phyloP scores from a whole-genome alignment of 257 asterid species.

The Primulina tabacum region DNA sequence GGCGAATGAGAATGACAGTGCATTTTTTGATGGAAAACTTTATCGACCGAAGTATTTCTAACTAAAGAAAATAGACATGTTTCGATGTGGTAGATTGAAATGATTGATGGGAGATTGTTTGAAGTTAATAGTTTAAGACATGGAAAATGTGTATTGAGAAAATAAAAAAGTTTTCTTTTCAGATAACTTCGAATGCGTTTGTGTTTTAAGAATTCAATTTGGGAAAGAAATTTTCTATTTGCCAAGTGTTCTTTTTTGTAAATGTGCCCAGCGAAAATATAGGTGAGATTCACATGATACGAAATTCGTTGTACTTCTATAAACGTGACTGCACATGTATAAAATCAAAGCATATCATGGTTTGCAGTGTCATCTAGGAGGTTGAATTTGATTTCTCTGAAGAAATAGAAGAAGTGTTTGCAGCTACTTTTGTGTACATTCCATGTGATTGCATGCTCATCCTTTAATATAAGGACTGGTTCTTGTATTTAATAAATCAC shows the following conservation, averaged over 20 bases:
- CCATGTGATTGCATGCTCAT: slow-evolving; percentile 38
- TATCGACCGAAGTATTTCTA: too few species aligned
- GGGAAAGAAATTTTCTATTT: too few species aligned
- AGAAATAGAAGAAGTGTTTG: not conserved
- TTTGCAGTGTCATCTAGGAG: not conserved
- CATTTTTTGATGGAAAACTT: too few species aligned
- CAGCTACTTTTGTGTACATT: slow-evolving; percentile 24
- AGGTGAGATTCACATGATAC: not conserved
- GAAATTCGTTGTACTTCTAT: not conserved
- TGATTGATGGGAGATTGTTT: too few species aligned
- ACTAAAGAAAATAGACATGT: not conserved
- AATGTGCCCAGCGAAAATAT: not conserved
- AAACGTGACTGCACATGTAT: not conserved
- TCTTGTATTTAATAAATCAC: slow-evolving; percentile 24
- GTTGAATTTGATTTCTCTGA: not conserved
- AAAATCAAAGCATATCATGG: not conserved
- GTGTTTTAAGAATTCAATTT: too few species aligned
- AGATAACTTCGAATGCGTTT: too few species aligned
- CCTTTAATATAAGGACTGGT: slow-evolving; percentile 21
- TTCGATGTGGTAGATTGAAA: too few species aligned
- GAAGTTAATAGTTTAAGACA: not conserved
- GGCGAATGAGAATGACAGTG: too few species aligned
- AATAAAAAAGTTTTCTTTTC: too few species aligned
- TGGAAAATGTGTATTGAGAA: too few species aligned
- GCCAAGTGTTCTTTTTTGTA: too few species aligned